Evolutionary conservation across 2,329 filamentous ascomycete species (phyloP).

Genomic region (Fusarium scirpi): DNA sequence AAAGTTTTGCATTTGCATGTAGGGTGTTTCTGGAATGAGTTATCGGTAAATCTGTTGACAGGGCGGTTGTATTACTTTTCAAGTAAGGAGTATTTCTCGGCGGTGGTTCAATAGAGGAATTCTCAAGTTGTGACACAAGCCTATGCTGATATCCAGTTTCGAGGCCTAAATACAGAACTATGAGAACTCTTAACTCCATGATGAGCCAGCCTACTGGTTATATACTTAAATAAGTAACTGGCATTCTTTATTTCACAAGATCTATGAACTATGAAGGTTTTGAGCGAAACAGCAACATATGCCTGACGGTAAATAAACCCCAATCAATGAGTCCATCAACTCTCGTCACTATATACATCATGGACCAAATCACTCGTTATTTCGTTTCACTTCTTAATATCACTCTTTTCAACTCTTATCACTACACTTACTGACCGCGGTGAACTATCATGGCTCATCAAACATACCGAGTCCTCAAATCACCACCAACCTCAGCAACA

Average conservation of each 20-base stretch:
- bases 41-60: neutral
- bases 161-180: neutral
- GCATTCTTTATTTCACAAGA: neutral
- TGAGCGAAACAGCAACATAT: too few species aligned
- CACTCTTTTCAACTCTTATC: neutral
- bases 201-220: neutral
- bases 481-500: slow-evolving; percentile 8
- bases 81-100: neutral
- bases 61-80: neutral
- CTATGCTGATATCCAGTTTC: neutral
- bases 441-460: neutral
- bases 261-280: too few species aligned
- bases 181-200: neutral
- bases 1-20: neutral
- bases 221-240: neutral
- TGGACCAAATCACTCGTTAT: neutral
- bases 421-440: neutral
- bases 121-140: neutral
- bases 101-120: neutral
- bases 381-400: neutral
- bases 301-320: neutral
- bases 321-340: neutral
- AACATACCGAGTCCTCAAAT: slow-evolving; percentile 2
- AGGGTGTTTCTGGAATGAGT: neutral
- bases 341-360: neutral